Base-by-base conservation (phyloP, 129 eudicot species). In the Escallonia rubra region DNA sequence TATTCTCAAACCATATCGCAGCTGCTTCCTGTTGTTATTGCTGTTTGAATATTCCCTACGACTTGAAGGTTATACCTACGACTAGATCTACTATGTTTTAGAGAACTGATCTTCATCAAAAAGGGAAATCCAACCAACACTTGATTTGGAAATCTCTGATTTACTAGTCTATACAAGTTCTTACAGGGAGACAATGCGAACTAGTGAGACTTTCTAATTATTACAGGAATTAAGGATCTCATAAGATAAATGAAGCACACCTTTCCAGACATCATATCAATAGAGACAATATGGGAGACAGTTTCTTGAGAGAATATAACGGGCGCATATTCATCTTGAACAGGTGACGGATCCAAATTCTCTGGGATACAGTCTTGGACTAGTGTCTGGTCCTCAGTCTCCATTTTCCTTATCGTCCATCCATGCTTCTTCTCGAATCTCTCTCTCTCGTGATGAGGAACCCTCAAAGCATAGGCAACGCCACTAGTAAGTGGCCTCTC, bases 211-310 rank as follows among this genome's bases (percentile, higher is more conserved):
- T 23, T 23, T 23, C 1, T 23, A 23, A 23, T 23, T 23, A 23
- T 23, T 23, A 23, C 34, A 23, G 34, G 34, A 23, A 23, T 23
- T 23, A 23, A 1, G 34, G 0, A 23, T 23, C 34, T 23, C 57
- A 52, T 52, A 9, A 59, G 42, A 59, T 8, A 59, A 46, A 74
- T 14, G 54, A 57, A 69, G 64, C 65, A 72, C 70, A 93, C 99
- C 96, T 89, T 87, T 57, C 99, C 99, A 13, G 99, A 93, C 95
- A 93, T 86, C 99, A 93, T 89, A 80, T 93, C 99, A 55, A 93
- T 82, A 3, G 99, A 93, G 10, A 84, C 93, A 15, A 93, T 84
- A 71, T 93, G 95, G 14, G 99, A 83, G 42, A 93, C 99, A 12
- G 99, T 93, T 81, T 87, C 81, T 74, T 93, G 99, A 58, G 95